phyloP scores from a whole-genome alignment of 169 alveolate species.

The Miamiensis avidus region DNA sequence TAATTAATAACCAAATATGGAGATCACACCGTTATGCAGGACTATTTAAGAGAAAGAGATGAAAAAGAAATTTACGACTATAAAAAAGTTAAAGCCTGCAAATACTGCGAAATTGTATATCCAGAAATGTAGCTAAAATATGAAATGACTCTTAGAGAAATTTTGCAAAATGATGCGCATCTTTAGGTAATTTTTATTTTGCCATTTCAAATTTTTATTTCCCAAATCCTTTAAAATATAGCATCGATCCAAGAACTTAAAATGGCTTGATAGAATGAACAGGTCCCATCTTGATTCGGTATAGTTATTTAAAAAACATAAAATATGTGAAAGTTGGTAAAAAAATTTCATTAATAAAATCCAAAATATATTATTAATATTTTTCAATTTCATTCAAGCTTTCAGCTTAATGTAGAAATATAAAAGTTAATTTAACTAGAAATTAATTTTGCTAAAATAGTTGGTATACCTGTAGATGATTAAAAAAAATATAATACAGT shows the following conservation, averaged over 20 bases:
- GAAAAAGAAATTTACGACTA: conserved; percentile 45
- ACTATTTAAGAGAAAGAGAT: conserved; percentile 26
- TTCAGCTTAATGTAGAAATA: conserved; percentile 54
- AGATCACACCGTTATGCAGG: conserved; percentile 32
- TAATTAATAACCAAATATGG: conserved; percentile 34
- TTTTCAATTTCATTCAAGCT: conserved; percentile 2
- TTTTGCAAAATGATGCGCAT: conserved; percentile 60
- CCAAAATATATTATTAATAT: background rate
- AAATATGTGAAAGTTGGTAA: conserved; percentile 62
- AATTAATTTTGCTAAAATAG: conserved; percentile 52
- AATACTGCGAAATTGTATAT: conserved; percentile 60
- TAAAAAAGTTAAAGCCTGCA: conserved; percentile 58
- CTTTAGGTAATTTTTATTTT: conserved; percentile 20
- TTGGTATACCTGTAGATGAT: conserved; percentile 56
- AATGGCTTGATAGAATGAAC: conserved; percentile 61
- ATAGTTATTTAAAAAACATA: conserved; percentile 60
- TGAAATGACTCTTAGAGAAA: conserved; percentile 67
- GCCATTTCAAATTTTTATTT: background rate
- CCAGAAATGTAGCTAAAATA: conserved; percentile 54
- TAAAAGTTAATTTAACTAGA: conserved; percentile 60
- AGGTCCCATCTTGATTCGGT: conserved; percentile 59
- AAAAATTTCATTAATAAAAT: background rate
- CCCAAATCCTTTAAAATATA: conserved; percentile 26
- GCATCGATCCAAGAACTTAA: conserved; percentile 54
- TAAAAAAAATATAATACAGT: conserved; percentile 32